Conservation (phyloP, 176 grass and related monocot genomes). For the Typha latifolia region DNA sequence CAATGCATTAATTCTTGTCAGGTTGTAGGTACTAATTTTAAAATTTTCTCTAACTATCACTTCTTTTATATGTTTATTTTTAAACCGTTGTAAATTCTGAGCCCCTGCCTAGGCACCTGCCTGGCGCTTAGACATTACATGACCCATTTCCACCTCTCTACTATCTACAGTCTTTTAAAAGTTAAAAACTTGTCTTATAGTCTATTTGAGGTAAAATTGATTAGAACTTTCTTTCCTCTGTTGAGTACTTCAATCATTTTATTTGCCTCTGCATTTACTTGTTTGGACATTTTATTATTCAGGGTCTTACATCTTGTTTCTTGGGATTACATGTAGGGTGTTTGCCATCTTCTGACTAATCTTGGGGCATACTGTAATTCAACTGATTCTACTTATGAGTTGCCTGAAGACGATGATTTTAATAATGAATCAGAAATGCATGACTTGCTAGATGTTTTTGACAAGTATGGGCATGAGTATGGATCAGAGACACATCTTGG, state of each 20-base stretch:
- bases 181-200: too few relatives aligned
- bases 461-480: constrained; percentile 29
- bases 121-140: too few relatives aligned
- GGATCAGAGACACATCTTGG: constrained; percentile 30
- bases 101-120: too few relatives aligned
- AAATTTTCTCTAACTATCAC: too few relatives aligned
- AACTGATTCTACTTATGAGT: constrained; percentile 31
- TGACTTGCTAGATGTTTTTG: constrained; percentile 14
- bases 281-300: not conserved
- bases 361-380: constrained; percentile 61
- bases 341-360: constrained; percentile 79
- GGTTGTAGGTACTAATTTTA: too few relatives aligned
- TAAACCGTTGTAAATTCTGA: too few relatives aligned
- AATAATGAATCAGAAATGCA: constrained; percentile 33
- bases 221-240: not conserved
- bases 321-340: constrained; percentile 37
- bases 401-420: constrained; percentile 57
- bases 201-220: too few relatives aligned
- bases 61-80: too few relatives aligned
- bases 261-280: not conserved
- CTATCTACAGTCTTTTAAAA: too few relatives aligned
- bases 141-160: too few relatives aligned
- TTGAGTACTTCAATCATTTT: not conserved
- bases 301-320: not conserved
- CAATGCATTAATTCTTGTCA: too few relatives aligned